Conservation (phyloP, 371 early-diverging fungal genomes). For the Zychaea mexicana region DNA sequence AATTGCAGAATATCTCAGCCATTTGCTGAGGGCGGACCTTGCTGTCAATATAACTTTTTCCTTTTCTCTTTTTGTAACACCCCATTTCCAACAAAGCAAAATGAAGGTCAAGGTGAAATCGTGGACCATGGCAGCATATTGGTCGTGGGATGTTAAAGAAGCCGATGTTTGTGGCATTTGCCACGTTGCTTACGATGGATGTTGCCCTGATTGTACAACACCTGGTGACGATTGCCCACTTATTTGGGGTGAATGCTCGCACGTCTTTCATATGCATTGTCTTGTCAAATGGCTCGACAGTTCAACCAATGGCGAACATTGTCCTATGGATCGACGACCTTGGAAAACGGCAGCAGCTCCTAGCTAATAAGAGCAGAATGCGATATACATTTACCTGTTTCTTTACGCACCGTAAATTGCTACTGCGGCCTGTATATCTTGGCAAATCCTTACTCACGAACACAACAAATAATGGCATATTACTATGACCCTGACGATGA, state of each 20-base stretch:
- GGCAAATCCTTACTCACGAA: no score
- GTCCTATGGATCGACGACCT: conserved; percentile 84
- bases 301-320: conserved; percentile 67
- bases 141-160: conserved; percentile 46
- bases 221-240: conserved; percentile 91
- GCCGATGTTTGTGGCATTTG: conserved; percentile 85
- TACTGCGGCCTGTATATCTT: no score
- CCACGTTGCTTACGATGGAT: conserved; percentile 73
- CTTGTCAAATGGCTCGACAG: conserved; percentile 77
- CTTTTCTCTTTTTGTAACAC: background rate
- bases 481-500: no score
- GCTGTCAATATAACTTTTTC: no score
- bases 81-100: background rate
- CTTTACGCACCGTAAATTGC: no score
- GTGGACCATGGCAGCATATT: conserved; percentile 41
- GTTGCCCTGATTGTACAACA: conserved; percentile 80
- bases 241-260: conserved; percentile 86
- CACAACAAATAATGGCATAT: no score
- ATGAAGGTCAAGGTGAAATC: conserved; percentile 45
- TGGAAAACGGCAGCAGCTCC: conserved; percentile 60
- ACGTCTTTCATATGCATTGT: conserved; percentile 93
- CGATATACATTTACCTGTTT: no score
- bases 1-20: no score
- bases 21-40: no score
- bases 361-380: conserved; percentile 3